Evolutionary conservation across 306 rosid species (phyloP), one percentile per base, ranked within the genome.

Genomic region (Parietaria judaica): DNA sequence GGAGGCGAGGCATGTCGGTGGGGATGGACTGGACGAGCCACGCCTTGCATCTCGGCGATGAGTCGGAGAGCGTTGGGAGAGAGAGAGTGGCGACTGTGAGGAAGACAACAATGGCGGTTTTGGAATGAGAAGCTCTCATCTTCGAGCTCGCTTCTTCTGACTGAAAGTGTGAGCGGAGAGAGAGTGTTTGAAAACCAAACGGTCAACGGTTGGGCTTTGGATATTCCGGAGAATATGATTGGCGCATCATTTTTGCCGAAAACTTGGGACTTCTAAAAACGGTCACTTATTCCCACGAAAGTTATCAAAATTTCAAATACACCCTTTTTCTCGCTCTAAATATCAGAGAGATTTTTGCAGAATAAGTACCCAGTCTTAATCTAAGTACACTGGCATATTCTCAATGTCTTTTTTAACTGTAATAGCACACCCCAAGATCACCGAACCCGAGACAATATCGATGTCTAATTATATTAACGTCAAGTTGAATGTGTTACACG

Each of bases 11-110:
- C 95, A 84, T 81, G 58, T 84, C 83, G 71, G 97, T 86, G 62
- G 97, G 97, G 57, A 84, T 80, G 53, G 97, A 90, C 70, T 87
- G 97, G 37, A 87, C 97, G 37, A 90, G 76, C 95, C 97, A 90
- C 44, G 94, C 88, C 74, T 87, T 83, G 72, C 97, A 89, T 41
- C 69, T 66, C 5, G 61, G 56, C 37, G 62, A 60, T 51, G 72
- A 31, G 23, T 60, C 69, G 5, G 77, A 64, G 54, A 64, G 14
- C 9, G 64, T 71, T 16, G 83, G 75, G 45, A 37, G 66, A 64
- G 36, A 74, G 31, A 74, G 66, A 48, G 34, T 67, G 70, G 61
- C 58, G 17, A 17, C 3, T 57, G 69, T 45, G 23, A 75, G 55
- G 48, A 47, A 60, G 35, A 78, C 43, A n/a, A 63, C 37, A 11